These are phyloP conservation scores for Trichoderma aggressivum DNA, from an alignment of 2,329 filamentous ascomycete species.

Conservation along the genomic window DNA sequence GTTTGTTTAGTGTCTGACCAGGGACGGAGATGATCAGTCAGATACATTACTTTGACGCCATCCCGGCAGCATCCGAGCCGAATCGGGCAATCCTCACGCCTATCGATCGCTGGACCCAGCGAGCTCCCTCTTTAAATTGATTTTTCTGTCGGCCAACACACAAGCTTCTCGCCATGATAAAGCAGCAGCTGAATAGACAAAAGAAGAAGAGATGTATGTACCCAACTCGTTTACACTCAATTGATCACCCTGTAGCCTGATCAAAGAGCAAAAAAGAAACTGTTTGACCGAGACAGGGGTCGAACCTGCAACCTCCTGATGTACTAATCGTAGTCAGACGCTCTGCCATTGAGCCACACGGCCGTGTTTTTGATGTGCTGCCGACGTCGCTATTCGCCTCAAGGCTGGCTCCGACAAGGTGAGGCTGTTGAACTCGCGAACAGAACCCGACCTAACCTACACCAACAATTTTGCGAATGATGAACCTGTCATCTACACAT, in stretches of 20 bases:
- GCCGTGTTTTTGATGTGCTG: conserved; percentile 1
- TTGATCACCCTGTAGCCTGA: background rate
- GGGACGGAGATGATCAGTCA: background rate
- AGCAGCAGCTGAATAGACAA: too few relatives aligned
- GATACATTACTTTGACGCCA: background rate
- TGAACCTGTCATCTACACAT: background rate
- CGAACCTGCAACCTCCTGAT: conserved; percentile 19
- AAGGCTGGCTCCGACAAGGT: background rate
- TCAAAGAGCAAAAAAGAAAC: background rate
- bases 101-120: conserved; percentile 5
- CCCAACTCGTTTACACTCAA: background rate
- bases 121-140: background rate
- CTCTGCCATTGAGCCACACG: conserved; percentile 20
- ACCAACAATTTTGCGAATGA: background rate
- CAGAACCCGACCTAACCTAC: background rate
- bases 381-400: background rate
- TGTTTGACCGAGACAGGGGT: conserved; percentile 18
- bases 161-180: background rate
- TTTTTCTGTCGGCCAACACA: background rate
- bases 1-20: background rate
- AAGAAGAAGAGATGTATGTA: background rate
- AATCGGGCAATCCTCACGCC: conserved; percentile 11
- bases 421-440: background rate
- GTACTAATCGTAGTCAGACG: conserved; percentile 18
- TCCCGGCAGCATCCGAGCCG: conserved; percentile 6